These are phyloP conservation scores for Euclidium syriacum DNA, from an alignment of 345 rosid genomes.

Conservation along the genomic window DNA sequence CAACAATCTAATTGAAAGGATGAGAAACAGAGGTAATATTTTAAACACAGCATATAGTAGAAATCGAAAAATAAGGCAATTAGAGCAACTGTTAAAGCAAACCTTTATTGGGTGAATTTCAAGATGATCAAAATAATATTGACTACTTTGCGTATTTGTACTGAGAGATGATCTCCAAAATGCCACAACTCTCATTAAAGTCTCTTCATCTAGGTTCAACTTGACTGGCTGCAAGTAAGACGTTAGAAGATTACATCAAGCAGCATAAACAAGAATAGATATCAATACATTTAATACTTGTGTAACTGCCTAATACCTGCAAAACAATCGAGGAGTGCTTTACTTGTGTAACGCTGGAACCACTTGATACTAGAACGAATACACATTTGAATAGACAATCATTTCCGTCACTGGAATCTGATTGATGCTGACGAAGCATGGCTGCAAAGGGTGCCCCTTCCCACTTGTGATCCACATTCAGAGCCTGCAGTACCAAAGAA, in stretches of 20 bases:
- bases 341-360: slow-evolving; percentile 69
- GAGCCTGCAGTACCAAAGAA: slow-evolving; percentile 43
- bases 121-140: slow-evolving; percentile 84
- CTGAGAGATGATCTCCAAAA: slow-evolving; percentile 89
- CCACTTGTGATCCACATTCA: slow-evolving; percentile 75
- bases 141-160: slow-evolving; percentile 60
- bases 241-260: slow-evolving; percentile 4
- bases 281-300: slow-evolving; percentile 3
- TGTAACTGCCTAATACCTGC: slow-evolving; percentile 52
- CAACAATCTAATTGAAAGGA: slow-evolving; percentile 47
- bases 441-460: slow-evolving; percentile 80
- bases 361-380: slow-evolving; percentile 51
- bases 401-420: slow-evolving; percentile 42
- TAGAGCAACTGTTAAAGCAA: slow-evolving; percentile 18
- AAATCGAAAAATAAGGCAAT: background rate
- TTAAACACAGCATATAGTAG: slow-evolving; percentile 3
- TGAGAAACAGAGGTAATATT: slow-evolving; percentile 20
- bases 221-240: slow-evolving; percentile 60
- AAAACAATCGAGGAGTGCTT: slow-evolving; percentile 64
- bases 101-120: slow-evolving; percentile 97
- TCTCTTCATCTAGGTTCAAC: slow-evolving; percentile 87
- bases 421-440: slow-evolving; percentile 74
- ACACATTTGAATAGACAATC: slow-evolving; percentile 48
- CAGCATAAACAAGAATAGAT: background rate
- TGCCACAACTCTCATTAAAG: slow-evolving; percentile 75